phyloP scores from a whole-genome alignment of 352 stramenopile genomes.

The Phytophthora palmivora region DNA sequence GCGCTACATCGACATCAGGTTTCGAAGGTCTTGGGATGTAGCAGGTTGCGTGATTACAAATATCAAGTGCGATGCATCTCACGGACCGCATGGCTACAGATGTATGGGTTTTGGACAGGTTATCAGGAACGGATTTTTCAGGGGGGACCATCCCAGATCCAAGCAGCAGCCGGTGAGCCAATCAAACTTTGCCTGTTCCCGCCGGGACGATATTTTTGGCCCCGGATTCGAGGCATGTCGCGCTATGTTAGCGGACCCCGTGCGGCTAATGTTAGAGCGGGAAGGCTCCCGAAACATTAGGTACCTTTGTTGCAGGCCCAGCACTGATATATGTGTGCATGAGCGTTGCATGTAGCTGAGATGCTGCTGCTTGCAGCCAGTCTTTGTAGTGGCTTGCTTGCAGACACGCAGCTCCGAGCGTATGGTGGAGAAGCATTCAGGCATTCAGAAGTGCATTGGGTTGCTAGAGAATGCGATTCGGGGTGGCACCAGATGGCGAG shows the following conservation, averaged over 20 bases:
- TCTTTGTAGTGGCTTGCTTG: conserved; percentile 1
- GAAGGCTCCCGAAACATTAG: conserved; percentile 19
- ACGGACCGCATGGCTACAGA: conserved; percentile 19
- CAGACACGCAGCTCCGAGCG: conserved; percentile 8
- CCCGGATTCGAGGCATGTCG: conserved; percentile 36
- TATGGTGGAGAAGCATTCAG: conserved; percentile 2
- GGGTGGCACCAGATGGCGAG: conserved; percentile 25
- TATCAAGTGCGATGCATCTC: background rate
- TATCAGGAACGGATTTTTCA: conserved; percentile 40
- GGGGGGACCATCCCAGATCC: conserved; percentile 36
- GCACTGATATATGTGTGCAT: conserved; percentile 17
- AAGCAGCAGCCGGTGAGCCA: conserved; percentile 25
- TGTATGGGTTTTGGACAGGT: conserved; percentile 26
- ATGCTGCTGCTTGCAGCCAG: too few species aligned
- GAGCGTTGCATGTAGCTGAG: conserved; percentile 9
- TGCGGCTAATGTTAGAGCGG: conserved; percentile 29
- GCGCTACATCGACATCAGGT: conserved; percentile 6
- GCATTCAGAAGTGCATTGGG: conserved; percentile 6
- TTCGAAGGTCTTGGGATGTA: conserved; percentile 17
- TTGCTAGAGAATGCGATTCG: conserved; percentile 35
- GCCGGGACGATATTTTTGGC: conserved; percentile 41
- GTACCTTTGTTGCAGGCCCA: background rate
- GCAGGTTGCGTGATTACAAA: conserved; percentile 7
- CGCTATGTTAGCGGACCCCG: conserved; percentile 19
- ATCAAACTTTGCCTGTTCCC: conserved; percentile 18